Percentiles rank a stretch among this genome's conserved stretches.
These are phyloP conservation scores for Phytophthora fragariaefolia DNA, from an alignment of 352 stramenopile genomes.

Conservation along the genomic window DNA sequence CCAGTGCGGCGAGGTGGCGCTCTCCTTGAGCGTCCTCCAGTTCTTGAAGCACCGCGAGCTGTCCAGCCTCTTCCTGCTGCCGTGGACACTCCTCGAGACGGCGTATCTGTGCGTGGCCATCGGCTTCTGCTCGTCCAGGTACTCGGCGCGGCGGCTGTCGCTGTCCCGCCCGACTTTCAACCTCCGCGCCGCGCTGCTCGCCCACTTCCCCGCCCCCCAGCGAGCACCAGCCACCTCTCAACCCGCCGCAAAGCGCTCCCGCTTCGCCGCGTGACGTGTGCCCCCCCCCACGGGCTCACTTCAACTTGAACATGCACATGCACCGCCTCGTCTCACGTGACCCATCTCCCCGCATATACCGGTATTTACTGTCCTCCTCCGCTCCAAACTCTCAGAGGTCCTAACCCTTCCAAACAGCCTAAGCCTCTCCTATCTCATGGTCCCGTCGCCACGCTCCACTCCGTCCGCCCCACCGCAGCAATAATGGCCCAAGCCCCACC, in stretches of 20 bases:
- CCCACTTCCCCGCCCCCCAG: conserved; percentile 45
- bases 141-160: conserved; percentile 60
- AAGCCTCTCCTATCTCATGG: too few relatives aligned
- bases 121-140: conserved; percentile 61
- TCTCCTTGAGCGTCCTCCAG: conserved; percentile 34
- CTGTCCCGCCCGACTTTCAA: conserved; percentile 67
- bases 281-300: too few relatives aligned
- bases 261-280: conserved; percentile 10
- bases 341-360: background rate
- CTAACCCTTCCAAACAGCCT: too few relatives aligned
- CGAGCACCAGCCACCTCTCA: background rate
- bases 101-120: conserved; percentile 60
- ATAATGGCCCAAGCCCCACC: conserved; percentile 7
- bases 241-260: conserved; percentile 8
- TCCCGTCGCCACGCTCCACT: too few relatives aligned
- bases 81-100: conserved; percentile 62
- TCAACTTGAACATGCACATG: conserved; percentile 20
- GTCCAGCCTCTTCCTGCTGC: conserved; percentile 49
- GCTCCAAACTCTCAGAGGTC: background rate
- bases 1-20: conserved; percentile 51
- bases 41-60: conserved; percentile 50
- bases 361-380: background rate
- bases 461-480: background rate
- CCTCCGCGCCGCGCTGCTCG: conserved; percentile 56
- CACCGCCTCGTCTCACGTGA: background rate